A percentile compares a stretch with the other conserved stretches of the same genome.
Conservation (phyloP, 306 rosid species). For the Medicago truncatula region DNA sequence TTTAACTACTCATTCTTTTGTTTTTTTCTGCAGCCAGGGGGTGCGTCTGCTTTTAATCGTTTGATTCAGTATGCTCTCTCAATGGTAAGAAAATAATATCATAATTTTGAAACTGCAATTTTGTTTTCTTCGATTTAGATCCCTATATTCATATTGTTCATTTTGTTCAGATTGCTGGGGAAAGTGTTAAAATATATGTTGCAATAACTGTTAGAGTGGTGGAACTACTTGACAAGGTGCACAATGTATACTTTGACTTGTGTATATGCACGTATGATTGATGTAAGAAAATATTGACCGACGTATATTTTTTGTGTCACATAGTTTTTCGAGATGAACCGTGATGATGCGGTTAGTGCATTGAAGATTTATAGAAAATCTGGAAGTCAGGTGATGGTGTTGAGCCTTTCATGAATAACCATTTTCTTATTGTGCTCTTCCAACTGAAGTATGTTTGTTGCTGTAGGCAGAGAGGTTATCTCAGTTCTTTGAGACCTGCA, state of each 20-base stretch:
- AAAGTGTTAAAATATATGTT: slow-evolving; percentile 77
- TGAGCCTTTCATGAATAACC: not conserved
- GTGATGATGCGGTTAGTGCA: slow-evolving; percentile 69
- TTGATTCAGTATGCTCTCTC: slow-evolving; percentile 80
- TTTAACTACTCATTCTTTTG: slow-evolving; percentile 23
- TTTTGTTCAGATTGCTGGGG: slow-evolving; percentile 66
- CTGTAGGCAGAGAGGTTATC: slow-evolving; percentile 77
- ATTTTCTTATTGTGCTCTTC: not conserved
- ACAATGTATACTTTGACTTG: not conserved
- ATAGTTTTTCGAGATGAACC: slow-evolving; percentile 94
- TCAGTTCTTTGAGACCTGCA: slow-evolving; percentile 78
- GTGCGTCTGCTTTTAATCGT: slow-evolving; percentile 65
- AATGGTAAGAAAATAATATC: slow-evolving; percentile 53
- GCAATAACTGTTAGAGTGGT: slow-evolving; percentile 79
- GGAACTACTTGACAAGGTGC: slow-evolving; percentile 86
- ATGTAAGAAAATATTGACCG: not conserved
- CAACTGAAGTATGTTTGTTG: slow-evolving; percentile 16
- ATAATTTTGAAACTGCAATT: not conserved
- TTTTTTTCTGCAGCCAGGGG: slow-evolving; percentile 66
- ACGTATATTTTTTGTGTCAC: not conserved
- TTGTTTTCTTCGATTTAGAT: slow-evolving; percentile 2
- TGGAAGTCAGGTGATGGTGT: slow-evolving; percentile 68
- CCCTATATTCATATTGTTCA: slow-evolving; percentile 13
- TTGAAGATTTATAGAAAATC: slow-evolving; percentile 78
- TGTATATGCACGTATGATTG: not conserved